A percentile compares a stretch with the other conserved stretches of the same genome.
Conservation (phyloP, 495 filamentous ascomycete species). For the Penicillium manginii region DNA sequence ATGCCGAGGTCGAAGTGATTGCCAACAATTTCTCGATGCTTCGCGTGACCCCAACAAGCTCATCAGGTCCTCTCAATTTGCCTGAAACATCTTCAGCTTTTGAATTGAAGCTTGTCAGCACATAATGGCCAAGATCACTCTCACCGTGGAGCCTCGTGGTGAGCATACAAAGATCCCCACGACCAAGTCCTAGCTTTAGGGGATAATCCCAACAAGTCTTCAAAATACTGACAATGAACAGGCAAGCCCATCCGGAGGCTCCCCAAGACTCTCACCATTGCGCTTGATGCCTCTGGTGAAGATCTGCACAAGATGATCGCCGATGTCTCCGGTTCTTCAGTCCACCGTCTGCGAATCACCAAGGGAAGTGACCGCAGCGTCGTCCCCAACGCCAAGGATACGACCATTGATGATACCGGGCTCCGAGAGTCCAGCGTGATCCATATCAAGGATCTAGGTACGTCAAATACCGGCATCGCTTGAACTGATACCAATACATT, state of each 20-base stretch:
- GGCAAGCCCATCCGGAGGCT: conserved; percentile 72
- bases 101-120: conserved; percentile 11
- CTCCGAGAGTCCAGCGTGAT: conserved; percentile 72
- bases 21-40: conserved; percentile 11
- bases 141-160: conserved; percentile 48
- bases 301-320: conserved; percentile 65
- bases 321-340: conserved; percentile 51
- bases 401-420: conserved; percentile 63
- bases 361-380: conserved; percentile 69
- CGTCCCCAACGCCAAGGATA: conserved; percentile 70
- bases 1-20: conserved; percentile 20
- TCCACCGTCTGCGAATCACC: conserved; percentile 70
- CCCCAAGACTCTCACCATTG: conserved; percentile 66
- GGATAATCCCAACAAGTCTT: conserved; percentile 2
- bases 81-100: background rate
- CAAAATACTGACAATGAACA: conserved; percentile 18
- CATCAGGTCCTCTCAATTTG: background rate
- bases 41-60: conserved; percentile 13
- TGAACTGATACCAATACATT: background rate
- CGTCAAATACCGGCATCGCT: conserved; percentile 19
- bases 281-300: conserved; percentile 61
- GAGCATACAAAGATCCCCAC: conserved; percentile 19
- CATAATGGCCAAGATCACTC: conserved; percentile 41
- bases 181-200: background rate
- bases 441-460: conserved; percentile 93